Evolutionary conservation across 164 flowering plant species (phyloP).

Genomic region (Hamamelis virginiana): DNA sequence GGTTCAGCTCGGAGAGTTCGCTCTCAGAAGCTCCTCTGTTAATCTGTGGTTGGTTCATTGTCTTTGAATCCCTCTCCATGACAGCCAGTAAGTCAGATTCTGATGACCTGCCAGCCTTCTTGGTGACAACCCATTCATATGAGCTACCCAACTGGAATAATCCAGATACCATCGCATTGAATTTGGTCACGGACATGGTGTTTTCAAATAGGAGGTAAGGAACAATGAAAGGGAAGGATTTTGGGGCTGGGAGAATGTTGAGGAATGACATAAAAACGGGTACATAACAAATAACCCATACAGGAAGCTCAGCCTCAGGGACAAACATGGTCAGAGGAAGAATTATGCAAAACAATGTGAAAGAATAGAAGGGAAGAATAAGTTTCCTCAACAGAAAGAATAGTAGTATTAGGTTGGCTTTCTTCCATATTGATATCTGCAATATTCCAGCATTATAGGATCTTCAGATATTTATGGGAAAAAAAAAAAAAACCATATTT

Average conservation of each 20-base stretch:
- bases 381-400: conserved; percentile 80
- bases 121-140: conserved; percentile 88
- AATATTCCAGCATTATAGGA: not conserved
- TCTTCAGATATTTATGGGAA: not conserved
- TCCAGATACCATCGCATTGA: conserved; percentile 89
- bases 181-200: conserved; percentile 93
- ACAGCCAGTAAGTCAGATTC: conserved; percentile 67
- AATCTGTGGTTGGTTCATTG: conserved; percentile 39
- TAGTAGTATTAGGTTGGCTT: conserved; percentile 62
- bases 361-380: conserved; percentile 83
- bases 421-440: conserved; percentile 75
- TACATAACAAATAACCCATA: conserved; percentile 76
- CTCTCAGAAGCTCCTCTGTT: conserved; percentile 64
- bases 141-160: conserved; percentile 84
- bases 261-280: conserved; percentile 76
- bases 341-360: conserved; percentile 80
- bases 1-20: conserved; percentile 56
- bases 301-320: conserved; percentile 79
- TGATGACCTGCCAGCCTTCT: conserved; percentile 83
- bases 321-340: conserved; percentile 84
- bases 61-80: conserved; percentile 58
- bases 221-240: conserved; percentile 80
- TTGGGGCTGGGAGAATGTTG: conserved; percentile 80
- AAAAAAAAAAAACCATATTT: not conserved
- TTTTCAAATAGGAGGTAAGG: conserved; percentile 89